Conservation (phyloP, 768 basidiomycete species). For the Termitomyces sp. region DNA sequence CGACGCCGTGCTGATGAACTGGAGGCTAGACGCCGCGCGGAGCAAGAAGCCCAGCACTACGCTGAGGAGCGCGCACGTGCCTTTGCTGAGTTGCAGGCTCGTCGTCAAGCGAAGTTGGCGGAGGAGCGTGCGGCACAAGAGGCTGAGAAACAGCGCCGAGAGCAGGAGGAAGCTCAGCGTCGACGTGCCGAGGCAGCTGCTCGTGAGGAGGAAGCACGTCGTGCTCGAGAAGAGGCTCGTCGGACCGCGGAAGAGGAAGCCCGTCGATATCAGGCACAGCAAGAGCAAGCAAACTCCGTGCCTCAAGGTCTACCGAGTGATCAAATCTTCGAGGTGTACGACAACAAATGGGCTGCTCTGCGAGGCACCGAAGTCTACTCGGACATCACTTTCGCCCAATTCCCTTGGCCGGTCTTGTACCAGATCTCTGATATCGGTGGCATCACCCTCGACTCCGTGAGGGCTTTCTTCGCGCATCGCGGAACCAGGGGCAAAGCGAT, state of each 20-base stretch:
- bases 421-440: slow-evolving; percentile 16
- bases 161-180: slow-evolving; percentile 5
- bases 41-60: background rate
- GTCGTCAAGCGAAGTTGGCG: slow-evolving; percentile 1
- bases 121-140: background rate
- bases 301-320: background rate
- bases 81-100: background rate
- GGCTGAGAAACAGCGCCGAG: background rate
- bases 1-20: background rate
- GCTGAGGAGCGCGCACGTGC: background rate
- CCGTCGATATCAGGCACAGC: background rate
- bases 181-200: background rate
- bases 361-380: background rate
- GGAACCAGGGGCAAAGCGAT: slow-evolving; percentile 28
- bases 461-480: slow-evolving; percentile 35
- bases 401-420: slow-evolving; percentile 10
- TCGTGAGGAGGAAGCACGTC: slow-evolving; percentile 2
- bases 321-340: slow-evolving; percentile 10
- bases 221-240: background rate
- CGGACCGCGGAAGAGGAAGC: slow-evolving; percentile 3
- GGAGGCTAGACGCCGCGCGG: background rate
- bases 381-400: slow-evolving; percentile 1
- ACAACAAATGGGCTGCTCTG: slow-evolving; percentile 10
- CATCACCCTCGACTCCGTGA: slow-evolving; percentile 30
- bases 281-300: slow-evolving; percentile 2